Evolutionary conservation across 2,329 filamentous ascomycete species (phyloP).

Genomic region (Verticillium tricorpus): DNA sequence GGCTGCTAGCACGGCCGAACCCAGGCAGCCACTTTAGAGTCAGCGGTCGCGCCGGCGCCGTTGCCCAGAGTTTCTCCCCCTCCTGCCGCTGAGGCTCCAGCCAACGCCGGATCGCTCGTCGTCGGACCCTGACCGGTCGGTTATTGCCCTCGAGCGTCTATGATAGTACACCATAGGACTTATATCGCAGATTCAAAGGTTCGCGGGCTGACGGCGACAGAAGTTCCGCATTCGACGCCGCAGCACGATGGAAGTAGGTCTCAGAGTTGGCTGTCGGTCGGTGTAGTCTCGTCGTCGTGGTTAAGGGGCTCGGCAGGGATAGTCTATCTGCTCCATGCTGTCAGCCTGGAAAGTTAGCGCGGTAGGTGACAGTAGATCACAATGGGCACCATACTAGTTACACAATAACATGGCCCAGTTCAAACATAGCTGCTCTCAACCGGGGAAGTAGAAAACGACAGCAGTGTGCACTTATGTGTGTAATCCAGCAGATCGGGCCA

Average conservation of each 20-base stretch:
- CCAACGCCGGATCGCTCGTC: conserved; percentile 1
- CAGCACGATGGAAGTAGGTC: not conserved
- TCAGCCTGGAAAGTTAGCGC: not conserved
- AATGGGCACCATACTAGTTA: no score
- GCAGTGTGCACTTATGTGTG: no score
- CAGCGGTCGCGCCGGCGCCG: conserved; percentile 3
- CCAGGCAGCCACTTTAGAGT: conserved; percentile 24
- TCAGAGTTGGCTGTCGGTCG: not conserved
- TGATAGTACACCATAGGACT: not conserved
- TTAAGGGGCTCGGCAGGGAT: not conserved
- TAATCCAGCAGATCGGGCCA: no score
- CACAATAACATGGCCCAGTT: no score
- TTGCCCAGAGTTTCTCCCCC: conserved; percentile 7
- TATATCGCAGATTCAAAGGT: not conserved
- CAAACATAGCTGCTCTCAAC: no score
- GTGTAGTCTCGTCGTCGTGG: not conserved
- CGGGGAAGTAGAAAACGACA: no score
- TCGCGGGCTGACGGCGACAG: not conserved
- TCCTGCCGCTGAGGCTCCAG: conserved; percentile 1
- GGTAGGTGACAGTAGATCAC: not conserved
- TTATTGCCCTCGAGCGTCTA: no score
- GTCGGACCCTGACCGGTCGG: conserved; percentile 4
- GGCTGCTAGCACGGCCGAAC: conserved; percentile 24
- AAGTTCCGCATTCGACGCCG: not conserved
- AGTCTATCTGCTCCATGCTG: not conserved